These are phyloP conservation scores for Microthlaspi erraticum DNA, from an alignment of 345 rosid genomes.

Conservation along the genomic window DNA sequence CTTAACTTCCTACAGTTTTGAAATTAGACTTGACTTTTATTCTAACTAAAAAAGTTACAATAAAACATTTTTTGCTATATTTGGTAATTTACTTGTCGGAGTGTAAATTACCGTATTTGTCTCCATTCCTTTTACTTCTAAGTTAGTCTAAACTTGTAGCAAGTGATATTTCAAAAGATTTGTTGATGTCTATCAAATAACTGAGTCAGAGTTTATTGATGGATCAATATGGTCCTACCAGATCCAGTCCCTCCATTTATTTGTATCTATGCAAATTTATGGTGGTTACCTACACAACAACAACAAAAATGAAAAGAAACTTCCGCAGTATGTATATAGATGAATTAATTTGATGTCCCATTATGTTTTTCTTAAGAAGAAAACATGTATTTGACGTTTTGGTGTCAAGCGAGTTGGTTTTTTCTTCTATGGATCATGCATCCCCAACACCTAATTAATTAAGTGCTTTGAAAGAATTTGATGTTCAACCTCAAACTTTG, in stretches of 20 bases:
- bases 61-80: conserved; percentile 5
- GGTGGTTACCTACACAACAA: not conserved
- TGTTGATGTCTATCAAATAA: not conserved
- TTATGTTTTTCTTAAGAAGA: not conserved
- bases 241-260: not conserved
- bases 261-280: conserved; percentile 14
- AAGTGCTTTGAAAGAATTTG: not conserved
- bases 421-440: not conserved
- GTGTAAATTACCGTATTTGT: not conserved
- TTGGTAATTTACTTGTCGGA: not conserved
- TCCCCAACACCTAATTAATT: not conserved
- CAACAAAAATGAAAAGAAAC: not conserved
- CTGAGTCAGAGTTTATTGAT: conserved; percentile 3
- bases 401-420: not conserved
- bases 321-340: not conserved
- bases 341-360: conserved; percentile 1
- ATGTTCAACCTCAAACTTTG: not conserved
- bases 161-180: not conserved
- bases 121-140: not conserved
- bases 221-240: conserved; percentile 23
- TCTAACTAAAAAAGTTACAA: not conserved
- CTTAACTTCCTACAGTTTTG: too few relatives aligned
- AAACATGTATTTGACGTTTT: not conserved
- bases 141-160: not conserved
- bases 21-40: not conserved